phyloP scores from a whole-genome alignment of 805 yeast genomes.

The Starmerella apis region DNA sequence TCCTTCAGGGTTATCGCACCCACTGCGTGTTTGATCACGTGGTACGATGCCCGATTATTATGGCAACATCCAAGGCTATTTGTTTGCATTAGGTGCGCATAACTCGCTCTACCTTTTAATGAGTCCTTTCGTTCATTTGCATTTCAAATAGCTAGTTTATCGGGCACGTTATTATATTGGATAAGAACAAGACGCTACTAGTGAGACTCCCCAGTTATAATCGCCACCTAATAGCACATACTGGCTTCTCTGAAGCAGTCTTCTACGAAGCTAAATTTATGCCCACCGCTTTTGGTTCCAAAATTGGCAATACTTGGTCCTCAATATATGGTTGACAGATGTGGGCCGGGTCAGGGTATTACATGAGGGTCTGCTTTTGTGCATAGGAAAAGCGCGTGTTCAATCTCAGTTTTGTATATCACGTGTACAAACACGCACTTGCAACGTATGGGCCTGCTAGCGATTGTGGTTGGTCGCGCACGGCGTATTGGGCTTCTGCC shows the following conservation, averaged over 20 bases:
- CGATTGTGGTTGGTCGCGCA: conserved; percentile 27
- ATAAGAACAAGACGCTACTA: no score
- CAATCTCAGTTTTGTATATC: background rate
- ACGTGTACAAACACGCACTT: background rate
- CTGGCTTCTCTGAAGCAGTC: no score
- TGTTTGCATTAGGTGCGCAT: background rate
- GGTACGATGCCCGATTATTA: background rate
- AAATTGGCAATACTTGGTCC: no score
- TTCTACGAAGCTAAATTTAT: no score
- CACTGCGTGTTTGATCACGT: background rate
- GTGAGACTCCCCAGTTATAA: no score
- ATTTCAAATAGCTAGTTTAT: no score
- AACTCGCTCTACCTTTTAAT: no score
- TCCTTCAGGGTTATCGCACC: background rate
- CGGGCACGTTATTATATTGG: no score
- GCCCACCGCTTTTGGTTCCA: no score
- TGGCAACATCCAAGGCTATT: background rate
- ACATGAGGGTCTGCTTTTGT: background rate
- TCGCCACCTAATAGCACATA: no score
- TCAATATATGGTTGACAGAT: no score
- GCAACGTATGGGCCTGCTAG: conserved; percentile 32
- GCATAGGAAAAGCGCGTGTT: background rate
- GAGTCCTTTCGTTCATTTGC: no score
- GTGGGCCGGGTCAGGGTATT: conserved; percentile 1
- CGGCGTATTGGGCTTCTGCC: conserved; percentile 27